phyloP scores from a whole-genome alignment of 352 stramenopile genomes.

The Pythium utonaiense region DNA sequence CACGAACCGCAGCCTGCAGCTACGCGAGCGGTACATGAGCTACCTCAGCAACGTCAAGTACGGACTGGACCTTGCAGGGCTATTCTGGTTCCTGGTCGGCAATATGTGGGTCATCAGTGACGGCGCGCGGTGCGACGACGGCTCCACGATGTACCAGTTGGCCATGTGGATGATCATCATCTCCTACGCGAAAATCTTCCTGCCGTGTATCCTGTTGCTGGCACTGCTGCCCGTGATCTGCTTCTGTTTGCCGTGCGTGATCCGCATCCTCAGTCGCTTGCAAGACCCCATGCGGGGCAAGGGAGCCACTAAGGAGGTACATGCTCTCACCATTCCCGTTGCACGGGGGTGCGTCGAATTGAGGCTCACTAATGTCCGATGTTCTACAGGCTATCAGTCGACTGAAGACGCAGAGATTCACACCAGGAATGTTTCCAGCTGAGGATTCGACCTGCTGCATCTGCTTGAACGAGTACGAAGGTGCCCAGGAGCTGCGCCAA shows the following conservation, averaged over 20 bases:
- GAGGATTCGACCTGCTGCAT: slow-evolving; percentile 91
- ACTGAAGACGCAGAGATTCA: slow-evolving; percentile 58
- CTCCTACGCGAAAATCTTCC: slow-evolving; percentile 91
- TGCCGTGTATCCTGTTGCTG: slow-evolving; percentile 89
- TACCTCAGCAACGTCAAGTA: slow-evolving; percentile 80
- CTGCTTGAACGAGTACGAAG: slow-evolving; percentile 88
- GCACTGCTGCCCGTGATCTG: slow-evolving; percentile 90
- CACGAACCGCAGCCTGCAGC: slow-evolving; percentile 52
- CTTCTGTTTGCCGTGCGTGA: slow-evolving; percentile 92
- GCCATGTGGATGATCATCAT: slow-evolving; percentile 92
- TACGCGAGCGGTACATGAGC: slow-evolving; percentile 67
- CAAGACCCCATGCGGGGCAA: slow-evolving; percentile 87
- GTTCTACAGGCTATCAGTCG: slow-evolving; percentile 56
- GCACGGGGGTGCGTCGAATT: background rate
- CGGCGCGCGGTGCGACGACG: slow-evolving; percentile 72
- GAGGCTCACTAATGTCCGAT: background rate
- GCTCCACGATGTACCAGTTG: slow-evolving; percentile 74
- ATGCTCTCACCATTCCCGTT: background rate
- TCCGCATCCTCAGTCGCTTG: slow-evolving; percentile 87
- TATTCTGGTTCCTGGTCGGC: slow-evolving; percentile 87
- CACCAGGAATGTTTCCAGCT: slow-evolving; percentile 53
- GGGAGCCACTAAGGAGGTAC: slow-evolving; percentile 75
- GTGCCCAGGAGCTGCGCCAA: slow-evolving; percentile 87
- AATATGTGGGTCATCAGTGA: slow-evolving; percentile 90
- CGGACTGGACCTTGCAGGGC: slow-evolving; percentile 60